Evolutionary conservation across 2,329 filamentous ascomycete species (phyloP), one percentile per base, ranked within the genome.

Genomic region (Cercospora nicotianae): DNA sequence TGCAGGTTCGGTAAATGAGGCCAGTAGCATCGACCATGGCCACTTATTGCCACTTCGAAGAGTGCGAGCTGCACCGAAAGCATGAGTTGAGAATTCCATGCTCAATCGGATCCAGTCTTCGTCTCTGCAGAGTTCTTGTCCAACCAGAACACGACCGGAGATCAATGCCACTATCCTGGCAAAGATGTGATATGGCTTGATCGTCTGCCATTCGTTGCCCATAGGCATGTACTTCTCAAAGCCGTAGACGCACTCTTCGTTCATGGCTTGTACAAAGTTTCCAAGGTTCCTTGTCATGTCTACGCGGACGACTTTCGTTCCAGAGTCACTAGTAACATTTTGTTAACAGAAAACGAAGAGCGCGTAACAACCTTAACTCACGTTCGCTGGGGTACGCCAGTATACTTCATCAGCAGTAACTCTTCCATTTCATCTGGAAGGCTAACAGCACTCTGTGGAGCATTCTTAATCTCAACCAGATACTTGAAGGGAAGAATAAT

Each of bases 391-490:
- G 67, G 67, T 2, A 69, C 67, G n/a, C 67, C 67, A 8, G 67
- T 69, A 10, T 69, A 66, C 31, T 45, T 65, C 67, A 69, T 69
- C 39, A 69, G 28, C 2, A 69, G 53, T 20, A 69, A 31, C 31
- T 69, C 67, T 16, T 69, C 67, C 67, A 69, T 69, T 30, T 69
- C 67, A 31, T 65, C 63, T 18, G 67, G 67, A 26, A 69, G 51
- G 36, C 67, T 69, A 6, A 69, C 18, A 4, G 20, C 48, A 12
- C 12, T 45, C 26, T 66, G 67, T n/a, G 48, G n/a, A 10, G 67
- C 63, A 64, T 65, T 69, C n/a, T 69, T 69, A 53, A 69, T 60
- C n/a, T 69, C 67, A 1, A 8, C 16, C 48, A 69, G 20, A 33
- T 66, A 69, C 31, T 63, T 63, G 45, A 60, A 60, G 1, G 67